A percentile compares a stretch with the other conserved stretches of the same genome.
These are phyloP conservation scores for Pulicaria dysenterica DNA, from an alignment of 129 eudicot species.

Conservation along the genomic window DNA sequence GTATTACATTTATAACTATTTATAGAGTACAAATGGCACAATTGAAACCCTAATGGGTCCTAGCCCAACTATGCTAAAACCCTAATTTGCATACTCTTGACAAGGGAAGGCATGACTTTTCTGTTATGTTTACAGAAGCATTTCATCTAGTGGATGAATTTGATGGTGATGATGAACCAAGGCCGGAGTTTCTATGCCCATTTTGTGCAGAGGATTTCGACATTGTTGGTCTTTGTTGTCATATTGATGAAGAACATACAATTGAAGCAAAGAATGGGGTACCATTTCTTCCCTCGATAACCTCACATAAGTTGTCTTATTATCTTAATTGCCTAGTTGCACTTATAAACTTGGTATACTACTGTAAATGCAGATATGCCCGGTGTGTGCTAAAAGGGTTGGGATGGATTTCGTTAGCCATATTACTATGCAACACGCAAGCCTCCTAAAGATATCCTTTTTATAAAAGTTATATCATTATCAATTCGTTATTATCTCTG, in stretches of 20 bases:
- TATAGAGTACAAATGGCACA: no score
- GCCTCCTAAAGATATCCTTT: slow-evolving; percentile 88
- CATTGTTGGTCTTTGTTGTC: slow-evolving; percentile 93
- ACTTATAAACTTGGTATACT: not conserved
- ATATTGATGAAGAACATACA: slow-evolving; percentile 88
- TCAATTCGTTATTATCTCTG: not conserved
- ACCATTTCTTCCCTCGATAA: not conserved
- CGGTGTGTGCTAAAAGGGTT: slow-evolving; percentile 70
- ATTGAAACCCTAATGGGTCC: no score
- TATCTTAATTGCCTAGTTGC: not conserved
- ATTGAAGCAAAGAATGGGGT: slow-evolving; percentile 82
- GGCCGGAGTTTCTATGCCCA: slow-evolving; percentile 83
- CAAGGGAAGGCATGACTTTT: no score
- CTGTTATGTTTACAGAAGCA: slow-evolving; percentile 35
- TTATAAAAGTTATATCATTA: slow-evolving; percentile 2
- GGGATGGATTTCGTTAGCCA: slow-evolving; percentile 80
- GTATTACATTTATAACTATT: no score
- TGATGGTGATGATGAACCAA: slow-evolving; percentile 54
- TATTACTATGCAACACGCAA: slow-evolving; percentile 82
- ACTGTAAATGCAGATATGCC: slow-evolving; percentile 69
- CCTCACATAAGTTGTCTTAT: not conserved
- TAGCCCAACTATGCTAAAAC: no score
- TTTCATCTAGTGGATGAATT: slow-evolving; percentile 64
- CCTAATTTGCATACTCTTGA: no score
- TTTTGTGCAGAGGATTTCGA: slow-evolving; percentile 94